Evolutionary conservation across 495 filamentous ascomycete species (phyloP), one percentile per base, ranked within the genome.

Genomic region (Xanthoparmelia taractica): DNA sequence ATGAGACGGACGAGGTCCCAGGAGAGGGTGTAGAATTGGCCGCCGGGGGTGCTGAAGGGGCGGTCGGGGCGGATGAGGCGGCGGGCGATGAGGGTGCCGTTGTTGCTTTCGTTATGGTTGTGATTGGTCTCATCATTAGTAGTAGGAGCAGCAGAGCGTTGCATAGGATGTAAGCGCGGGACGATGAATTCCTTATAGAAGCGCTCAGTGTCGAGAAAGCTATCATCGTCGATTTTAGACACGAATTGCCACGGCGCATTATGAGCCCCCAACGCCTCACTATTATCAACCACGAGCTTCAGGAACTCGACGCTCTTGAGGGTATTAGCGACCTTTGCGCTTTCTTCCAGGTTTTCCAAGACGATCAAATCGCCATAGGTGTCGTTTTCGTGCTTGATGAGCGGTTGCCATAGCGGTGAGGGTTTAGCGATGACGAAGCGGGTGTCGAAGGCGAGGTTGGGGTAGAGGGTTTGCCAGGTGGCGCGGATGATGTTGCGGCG

Each of bases 401-500:
- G 43, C 17, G 63, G 57, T 5, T 36, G 34, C 63, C 63, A 65
- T 38, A 61, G 47, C 0, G 25, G 58, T 15, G 13, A 12, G 8
- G 63, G 58, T 4, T 31, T 33, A 5, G 58, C 50, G 15, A 65
- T 58, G 10, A 65, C 52, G 38, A 65, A 65, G 23, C 40, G n/a
- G 2, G 58, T 41, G 8, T 43, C 29, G 58, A 65, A 65, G 12
- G 34, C 41, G 0, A 31, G 38, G 50, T 55, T 36, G 5, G n/a
- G 15, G 43, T 47, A 65, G 18, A 45, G 25, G 0, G 43, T 27
- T 20, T 65, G 63, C 63, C 63, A 65, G 17, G 63, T 65, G 13
- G 63, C 52, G 29, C 63, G 63, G 15, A 65, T 65, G 48, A 65
- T 50, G 18, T 65, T 59, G 8, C 63, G 58, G 0, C 63, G 63